Base-by-base conservation (phyloP, 2,329 filamentous ascomycete species). In the Colletotrichum tamarilloi region DNA sequence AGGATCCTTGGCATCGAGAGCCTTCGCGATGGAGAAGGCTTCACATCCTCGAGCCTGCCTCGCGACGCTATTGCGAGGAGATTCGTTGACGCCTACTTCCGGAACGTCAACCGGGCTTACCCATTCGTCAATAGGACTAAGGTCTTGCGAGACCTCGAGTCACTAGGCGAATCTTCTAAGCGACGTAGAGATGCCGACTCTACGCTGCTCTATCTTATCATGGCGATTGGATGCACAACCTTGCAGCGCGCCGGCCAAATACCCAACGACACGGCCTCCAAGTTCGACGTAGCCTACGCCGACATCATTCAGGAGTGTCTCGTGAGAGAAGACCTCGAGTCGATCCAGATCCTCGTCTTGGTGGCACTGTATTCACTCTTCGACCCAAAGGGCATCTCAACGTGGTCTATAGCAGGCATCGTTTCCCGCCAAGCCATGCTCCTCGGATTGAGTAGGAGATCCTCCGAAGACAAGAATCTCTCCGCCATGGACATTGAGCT, bases 181-280 rank as follows among this genome's bases (percentile, higher is more conserved):
- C 70, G 77, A 7, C 71, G 77, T 5, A 76, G 78, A 5, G 79
- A 80, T 42, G 72, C 77, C 26, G 80, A 80, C 35, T 80, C 81
- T 5, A 85, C 82, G 5, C 68, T 84, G 5, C 74, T 85, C 3
- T 84, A 84, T 72, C 81, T 86, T 5, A 80, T 86, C 74, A 85
- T 86, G 82, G 84, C 85, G 28, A 85, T 87, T 49, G 85, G 85
- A 0, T 84, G 82, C 64, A 85, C 84, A 0, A 86, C 84, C 0
- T 76, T 86, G 22, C 81, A 85, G 72, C 79, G 85, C 1, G 84
- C 83, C 1, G 84, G 84, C 1, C 82, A 85, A 68, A 79, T 85
- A 1, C 80, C 83, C 2, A 76, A 78, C 19, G 81, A 81, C 74
- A 74, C 76, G 0, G 77, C 77, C 1, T 77, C 77, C 8, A 79